Base-by-base conservation (phyloP, 176 grass and related monocot species). In the Saccharum spontaneum region DNA sequence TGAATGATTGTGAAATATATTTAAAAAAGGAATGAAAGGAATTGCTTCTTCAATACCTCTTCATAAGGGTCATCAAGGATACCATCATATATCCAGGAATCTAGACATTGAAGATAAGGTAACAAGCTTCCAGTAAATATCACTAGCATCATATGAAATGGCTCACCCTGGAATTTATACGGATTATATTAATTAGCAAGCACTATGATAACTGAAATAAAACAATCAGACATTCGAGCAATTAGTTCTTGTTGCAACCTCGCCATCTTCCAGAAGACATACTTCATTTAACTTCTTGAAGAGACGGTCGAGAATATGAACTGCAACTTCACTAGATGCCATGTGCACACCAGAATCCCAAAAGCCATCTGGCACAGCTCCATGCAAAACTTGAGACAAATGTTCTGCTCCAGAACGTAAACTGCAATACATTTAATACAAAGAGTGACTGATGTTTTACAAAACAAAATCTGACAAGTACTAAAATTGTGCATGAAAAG, bases 81-180 rank as follows among this genome's bases (percentile, higher is more conserved):
- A 60, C 96, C 93, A 78, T 98, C 91, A 87, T 98, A 98, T 73
- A 98, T 83, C 95, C 95, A 98, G 77, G 96, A 98, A 88, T 98
- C 93, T 74, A 98, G 87, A 43, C 86, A 88, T 41, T 90, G 87
- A 68, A 98, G 92, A 92, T 98, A 98, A 87, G 96, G 96, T 62
- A 98, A 84, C 72, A 98, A 89, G 50, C 80, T 98, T 49, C 87
- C 91, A 41, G 87, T 57, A 50, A 94, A 95, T 80, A 98, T 88
- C 63, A 79, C 79, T 83, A 98, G 68, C 74, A 98, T 76, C 96
- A 98, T 98, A 88, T 94, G 89, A 69, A 93, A 94, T 40, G 89
- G 80, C 15, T 89, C 89, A 15, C 93, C 96, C 95, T 97, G 79
- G 59, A 84, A 83, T 89, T 82, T 81, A 69, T 82, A 79, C 5